Percentiles rank a stretch among this genome's conserved stretches.
Evolutionary conservation across 768 basidiomycete genomes (phyloP).

Genomic region (Xerocomus spinulosus): DNA sequence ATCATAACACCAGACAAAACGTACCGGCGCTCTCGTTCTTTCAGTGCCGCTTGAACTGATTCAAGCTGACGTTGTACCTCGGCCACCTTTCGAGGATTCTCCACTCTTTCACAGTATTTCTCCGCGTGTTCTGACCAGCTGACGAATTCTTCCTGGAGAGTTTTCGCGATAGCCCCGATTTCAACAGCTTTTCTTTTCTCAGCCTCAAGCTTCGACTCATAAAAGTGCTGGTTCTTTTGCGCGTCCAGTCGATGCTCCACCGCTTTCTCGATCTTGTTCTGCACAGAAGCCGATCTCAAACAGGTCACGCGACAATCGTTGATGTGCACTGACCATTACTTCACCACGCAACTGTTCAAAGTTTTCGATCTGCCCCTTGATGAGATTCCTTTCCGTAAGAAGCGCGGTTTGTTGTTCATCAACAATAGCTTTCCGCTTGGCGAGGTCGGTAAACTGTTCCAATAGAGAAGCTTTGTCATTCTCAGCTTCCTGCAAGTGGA

Average conservation of each 20-base stretch:
- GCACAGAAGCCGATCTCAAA: neutral
- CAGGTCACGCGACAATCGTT: neutral
- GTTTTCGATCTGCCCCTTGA: conserved; percentile 49
- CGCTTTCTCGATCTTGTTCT: conserved; percentile 51
- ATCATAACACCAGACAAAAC: conserved; percentile 9
- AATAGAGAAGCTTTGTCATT: conserved; percentile 45
- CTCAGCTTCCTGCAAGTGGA: conserved; percentile 45
- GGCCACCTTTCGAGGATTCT: conserved; percentile 53
- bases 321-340: conserved; percentile 39
- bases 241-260: conserved; percentile 46
- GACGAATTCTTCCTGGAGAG: conserved; percentile 60
- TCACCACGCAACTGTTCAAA: conserved; percentile 43
- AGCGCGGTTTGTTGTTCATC: conserved; percentile 44
- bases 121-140: conserved; percentile 63
- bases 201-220: conserved; percentile 45
- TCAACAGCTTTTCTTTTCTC: conserved; percentile 45
- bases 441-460: conserved; percentile 47
- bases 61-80: conserved; percentile 58
- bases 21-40: conserved; percentile 61
- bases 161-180: conserved; percentile 42
- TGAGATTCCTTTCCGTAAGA: conserved; percentile 38
- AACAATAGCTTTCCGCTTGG: conserved; percentile 41
- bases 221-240: conserved; percentile 47
- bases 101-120: conserved; percentile 54
- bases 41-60: conserved; percentile 58